These are phyloP conservation scores for Backusella westeae DNA, from an alignment of 192 early-diverging fungal species.

Conservation along the genomic window DNA sequence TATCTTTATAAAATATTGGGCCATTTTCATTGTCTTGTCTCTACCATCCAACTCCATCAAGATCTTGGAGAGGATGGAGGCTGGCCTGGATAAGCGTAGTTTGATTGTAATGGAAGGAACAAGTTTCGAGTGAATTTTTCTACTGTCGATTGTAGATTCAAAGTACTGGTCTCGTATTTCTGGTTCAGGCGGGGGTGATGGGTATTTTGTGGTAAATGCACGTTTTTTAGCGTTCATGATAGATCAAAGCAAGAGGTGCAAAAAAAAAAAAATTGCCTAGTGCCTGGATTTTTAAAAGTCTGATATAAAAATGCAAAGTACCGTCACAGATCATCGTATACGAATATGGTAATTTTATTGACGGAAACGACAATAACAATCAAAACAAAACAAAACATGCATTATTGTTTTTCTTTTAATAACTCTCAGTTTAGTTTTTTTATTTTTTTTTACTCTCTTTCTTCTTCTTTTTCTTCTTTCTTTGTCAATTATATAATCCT, in stretches of 20 bases:
- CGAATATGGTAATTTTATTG: not conserved
- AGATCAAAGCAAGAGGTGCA: not conserved
- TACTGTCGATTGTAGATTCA: not conserved
- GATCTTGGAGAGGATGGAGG: constrained; percentile 52
- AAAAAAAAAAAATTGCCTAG: not conserved
- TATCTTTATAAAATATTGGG: constrained; percentile 76
- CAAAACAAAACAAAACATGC: not conserved
- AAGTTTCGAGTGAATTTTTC: not conserved
- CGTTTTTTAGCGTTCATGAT: not conserved
- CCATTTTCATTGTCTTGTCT: constrained; percentile 80
- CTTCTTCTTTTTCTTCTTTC: not conserved
- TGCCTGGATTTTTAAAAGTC: not conserved
- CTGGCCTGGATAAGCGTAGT: not conserved
- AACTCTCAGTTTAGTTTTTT: too few relatives aligned
- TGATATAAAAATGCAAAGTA: not conserved
- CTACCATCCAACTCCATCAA: constrained; percentile 75
- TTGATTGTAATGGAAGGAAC: not conserved
- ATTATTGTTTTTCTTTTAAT: not conserved
- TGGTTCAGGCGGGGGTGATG: not conserved
- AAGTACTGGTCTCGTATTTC: not conserved
- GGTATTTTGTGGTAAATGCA: not conserved
- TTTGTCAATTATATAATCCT: not conserved
- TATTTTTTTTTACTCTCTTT: not conserved
- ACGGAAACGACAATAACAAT: not conserved
- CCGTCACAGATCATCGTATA: not conserved